Percentiles rank a stretch among this genome's conserved stretches.
Evolutionary conservation across 345 rosid genomes (phyloP).

Genomic region (Eucalyptus dawsonii): DNA sequence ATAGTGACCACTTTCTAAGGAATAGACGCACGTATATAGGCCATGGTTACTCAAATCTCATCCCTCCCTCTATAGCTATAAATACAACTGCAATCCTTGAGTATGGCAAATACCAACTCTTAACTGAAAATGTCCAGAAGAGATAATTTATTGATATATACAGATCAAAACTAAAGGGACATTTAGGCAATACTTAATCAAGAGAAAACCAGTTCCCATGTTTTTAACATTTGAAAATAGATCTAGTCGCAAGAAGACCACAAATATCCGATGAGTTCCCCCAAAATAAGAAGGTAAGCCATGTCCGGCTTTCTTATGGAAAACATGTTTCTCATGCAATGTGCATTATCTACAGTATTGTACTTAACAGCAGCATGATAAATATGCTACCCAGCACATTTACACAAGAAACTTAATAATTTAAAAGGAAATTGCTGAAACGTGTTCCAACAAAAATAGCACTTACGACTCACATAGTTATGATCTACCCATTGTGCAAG

Average conservation of each 20-base stretch:
- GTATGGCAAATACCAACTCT: too few relatives aligned
- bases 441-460: neutral
- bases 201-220: neutral
- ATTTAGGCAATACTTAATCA: too few relatives aligned
- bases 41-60: neutral
- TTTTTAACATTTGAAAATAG: neutral
- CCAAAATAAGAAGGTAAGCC: neutral
- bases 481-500: neutral
- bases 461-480: neutral
- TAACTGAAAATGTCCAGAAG: too few relatives aligned
- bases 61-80: too few relatives aligned
- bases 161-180: too few relatives aligned
- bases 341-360: neutral
- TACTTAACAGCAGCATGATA: neutral
- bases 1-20: neutral
- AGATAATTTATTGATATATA: neutral
- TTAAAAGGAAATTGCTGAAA: neutral
- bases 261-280: neutral
- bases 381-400: neutral
- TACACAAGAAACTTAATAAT: neutral
- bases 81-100: too few relatives aligned
- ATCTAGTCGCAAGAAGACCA: neutral
- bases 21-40: neutral
- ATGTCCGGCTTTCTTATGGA: neutral
- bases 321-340: neutral